phyloP scores from a whole-genome alignment of 371 early-diverging fungal genomes.

The Mortierella sp. region DNA sequence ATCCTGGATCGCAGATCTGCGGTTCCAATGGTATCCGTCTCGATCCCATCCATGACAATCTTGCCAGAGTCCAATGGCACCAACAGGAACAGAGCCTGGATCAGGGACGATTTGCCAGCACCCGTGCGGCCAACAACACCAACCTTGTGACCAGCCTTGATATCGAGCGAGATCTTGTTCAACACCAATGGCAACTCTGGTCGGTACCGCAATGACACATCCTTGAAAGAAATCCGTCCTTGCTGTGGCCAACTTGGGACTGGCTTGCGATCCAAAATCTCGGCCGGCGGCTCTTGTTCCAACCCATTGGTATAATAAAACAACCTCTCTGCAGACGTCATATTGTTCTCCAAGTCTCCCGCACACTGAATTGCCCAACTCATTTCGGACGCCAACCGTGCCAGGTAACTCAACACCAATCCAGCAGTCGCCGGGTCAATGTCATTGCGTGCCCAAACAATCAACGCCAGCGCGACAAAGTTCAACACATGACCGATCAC shows the following conservation, averaged over 20 bases:
- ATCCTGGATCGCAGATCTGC: slow-evolving; percentile 83
- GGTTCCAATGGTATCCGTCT: slow-evolving; percentile 83
- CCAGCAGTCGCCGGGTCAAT: slow-evolving; percentile 44
- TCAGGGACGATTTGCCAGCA: slow-evolving; percentile 93
- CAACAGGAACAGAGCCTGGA: slow-evolving; percentile 90
- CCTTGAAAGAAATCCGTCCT: slow-evolving; percentile 32
- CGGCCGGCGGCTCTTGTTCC: slow-evolving; percentile 64
- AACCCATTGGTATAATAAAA: slow-evolving; percentile 66
- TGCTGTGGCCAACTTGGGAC: slow-evolving; percentile 31
- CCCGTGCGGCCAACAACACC: slow-evolving; percentile 96
- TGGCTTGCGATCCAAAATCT: slow-evolving; percentile 34
- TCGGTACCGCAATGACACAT: slow-evolving; percentile 51
- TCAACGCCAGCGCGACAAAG: slow-evolving; percentile 35
- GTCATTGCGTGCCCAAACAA: slow-evolving; percentile 21
- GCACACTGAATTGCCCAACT: slow-evolving; percentile 82
- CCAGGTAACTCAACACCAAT: slow-evolving; percentile 46
- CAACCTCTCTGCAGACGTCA: slow-evolving; percentile 65
- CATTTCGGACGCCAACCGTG: slow-evolving; percentile 61
- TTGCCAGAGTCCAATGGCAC: slow-evolving; percentile 83
- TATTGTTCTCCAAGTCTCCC: slow-evolving; percentile 41
- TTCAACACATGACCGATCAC: slow-evolving; percentile 30
- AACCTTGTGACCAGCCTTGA: slow-evolving; percentile 81
- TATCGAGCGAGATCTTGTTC: slow-evolving; percentile 69
- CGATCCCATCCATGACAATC: slow-evolving; percentile 82
- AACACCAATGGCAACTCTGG: slow-evolving; percentile 40